Percentiles rank a stretch among this genome's conserved stretches.
Evolutionary conservation across 768 basidiomycete species (phyloP).

Genomic region (Phlebiopsis gigantea): DNA sequence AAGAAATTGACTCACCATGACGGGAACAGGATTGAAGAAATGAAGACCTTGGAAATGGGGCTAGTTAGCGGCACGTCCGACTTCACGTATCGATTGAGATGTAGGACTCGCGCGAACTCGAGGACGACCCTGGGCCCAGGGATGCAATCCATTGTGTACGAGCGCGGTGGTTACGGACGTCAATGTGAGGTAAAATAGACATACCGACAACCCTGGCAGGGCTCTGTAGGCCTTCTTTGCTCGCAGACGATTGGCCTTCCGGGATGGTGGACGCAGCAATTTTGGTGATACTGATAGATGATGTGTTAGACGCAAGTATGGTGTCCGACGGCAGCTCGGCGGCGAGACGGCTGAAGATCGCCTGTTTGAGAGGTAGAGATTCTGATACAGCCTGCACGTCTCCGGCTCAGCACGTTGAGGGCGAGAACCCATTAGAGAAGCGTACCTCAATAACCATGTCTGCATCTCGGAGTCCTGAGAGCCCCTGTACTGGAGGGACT

Average conservation of each 20-base stretch:
- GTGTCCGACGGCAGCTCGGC: slow-evolving; percentile 63
- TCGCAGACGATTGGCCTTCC: slow-evolving; percentile 48
- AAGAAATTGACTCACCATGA: slow-evolving; percentile 60
- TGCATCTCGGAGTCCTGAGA: slow-evolving; percentile 65
- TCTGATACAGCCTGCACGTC: slow-evolving; percentile 76
- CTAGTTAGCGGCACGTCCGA: not conserved
- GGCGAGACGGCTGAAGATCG: slow-evolving; percentile 68
- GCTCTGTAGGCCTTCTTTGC: slow-evolving; percentile 54
- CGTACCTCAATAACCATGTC: slow-evolving; percentile 89
- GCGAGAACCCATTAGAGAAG: slow-evolving; percentile 3
- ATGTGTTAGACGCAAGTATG: slow-evolving; percentile 90
- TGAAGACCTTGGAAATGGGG: slow-evolving; percentile 55
- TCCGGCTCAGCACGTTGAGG: not conserved
- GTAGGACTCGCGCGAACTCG: not conserved
- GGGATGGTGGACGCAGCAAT: slow-evolving; percentile 79
- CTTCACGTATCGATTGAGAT: not conserved
- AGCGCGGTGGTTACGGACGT: too few species aligned
- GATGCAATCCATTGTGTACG: too few species aligned
- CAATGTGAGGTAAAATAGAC: slow-evolving; percentile 16
- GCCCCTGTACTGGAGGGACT: slow-evolving; percentile 41
- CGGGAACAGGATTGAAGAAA: slow-evolving; percentile 96
- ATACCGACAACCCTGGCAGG: slow-evolving; percentile 79
- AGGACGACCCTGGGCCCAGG: not conserved
- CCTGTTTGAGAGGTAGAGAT: slow-evolving; percentile 68
- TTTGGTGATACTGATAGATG: slow-evolving; percentile 92